A percentile compares a stretch with the other conserved stretches of the same genome.
These are phyloP conservation scores for Hymenoscyphus salicellus DNA, from an alignment of 2,329 filamentous ascomycete species.

Conservation along the genomic window DNA sequence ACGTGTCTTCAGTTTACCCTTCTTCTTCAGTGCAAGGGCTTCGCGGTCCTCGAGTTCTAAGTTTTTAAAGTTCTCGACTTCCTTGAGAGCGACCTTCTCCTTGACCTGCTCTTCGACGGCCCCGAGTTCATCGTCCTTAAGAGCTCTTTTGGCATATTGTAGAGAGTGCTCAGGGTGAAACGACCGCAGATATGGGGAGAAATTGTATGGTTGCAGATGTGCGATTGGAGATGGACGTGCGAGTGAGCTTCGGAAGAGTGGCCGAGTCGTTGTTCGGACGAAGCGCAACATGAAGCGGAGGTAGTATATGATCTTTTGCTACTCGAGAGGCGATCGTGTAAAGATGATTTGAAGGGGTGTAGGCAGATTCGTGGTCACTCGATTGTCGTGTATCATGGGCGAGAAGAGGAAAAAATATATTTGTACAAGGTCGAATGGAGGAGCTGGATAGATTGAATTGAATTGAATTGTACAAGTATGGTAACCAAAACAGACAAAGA, in stretches of 20 bases:
- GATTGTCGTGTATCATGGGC: too few species aligned
- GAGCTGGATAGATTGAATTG: too few species aligned
- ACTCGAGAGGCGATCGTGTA: background rate
- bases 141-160: background rate
- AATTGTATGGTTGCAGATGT: background rate
- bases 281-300: conserved; percentile 28
- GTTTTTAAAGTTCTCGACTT: background rate
- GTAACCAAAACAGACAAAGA: too few species aligned
- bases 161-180: background rate
- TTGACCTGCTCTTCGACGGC: too few species aligned
- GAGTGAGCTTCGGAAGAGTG: conserved; percentile 10
- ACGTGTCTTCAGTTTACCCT: too few species aligned
- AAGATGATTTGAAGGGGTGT: background rate
- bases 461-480: too few species aligned
- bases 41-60: too few species aligned
- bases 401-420: background rate
- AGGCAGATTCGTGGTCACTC: too few species aligned
- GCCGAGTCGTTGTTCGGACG: conserved; percentile 13
- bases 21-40: too few species aligned
- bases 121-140: too few species aligned
- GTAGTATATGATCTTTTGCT: background rate
- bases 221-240: background rate
- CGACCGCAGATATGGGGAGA: background rate
- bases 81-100: background rate
- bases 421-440: too few species aligned